phyloP scores from a whole-genome alignment of 768 basidiomycete genomes.

The Suillus lakei region DNA sequence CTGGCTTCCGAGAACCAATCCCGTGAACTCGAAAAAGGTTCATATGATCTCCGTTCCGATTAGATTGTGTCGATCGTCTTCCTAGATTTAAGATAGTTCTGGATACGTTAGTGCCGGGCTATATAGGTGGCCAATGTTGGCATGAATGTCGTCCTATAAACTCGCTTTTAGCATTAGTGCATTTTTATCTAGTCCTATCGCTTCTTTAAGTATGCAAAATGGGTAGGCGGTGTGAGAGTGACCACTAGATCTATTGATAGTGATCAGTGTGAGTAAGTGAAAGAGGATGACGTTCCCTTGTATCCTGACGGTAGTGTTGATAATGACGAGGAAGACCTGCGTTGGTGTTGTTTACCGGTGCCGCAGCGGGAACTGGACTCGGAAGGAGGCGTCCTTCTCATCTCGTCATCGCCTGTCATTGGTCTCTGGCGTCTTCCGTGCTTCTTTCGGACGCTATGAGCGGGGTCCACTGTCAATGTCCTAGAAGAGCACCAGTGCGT shows the following conservation, averaged over 20 bases:
- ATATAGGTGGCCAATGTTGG: not conserved
- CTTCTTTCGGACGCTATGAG: slow-evolving; percentile 4
- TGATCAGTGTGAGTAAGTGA: not conserved
- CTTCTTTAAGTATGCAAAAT: too few relatives aligned
- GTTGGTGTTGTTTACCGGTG: not conserved
- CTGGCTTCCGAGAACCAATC: not conserved
- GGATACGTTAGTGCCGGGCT: not conserved
- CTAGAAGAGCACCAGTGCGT: not conserved
- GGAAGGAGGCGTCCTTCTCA: not conserved
- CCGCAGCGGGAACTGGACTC: not conserved
- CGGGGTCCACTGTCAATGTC: not conserved
- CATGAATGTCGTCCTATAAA: not conserved
- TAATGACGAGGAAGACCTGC: not conserved
- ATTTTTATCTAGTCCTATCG: not conserved
- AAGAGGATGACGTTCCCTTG: not conserved
- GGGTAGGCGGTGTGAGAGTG: not conserved
- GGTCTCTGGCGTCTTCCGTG: not conserved
- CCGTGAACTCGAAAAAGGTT: not conserved
- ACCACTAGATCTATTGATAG: not conserved
- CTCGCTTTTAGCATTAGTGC: not conserved
- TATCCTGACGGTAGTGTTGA: not conserved
- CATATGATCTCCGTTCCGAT: not conserved
- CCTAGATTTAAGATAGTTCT: not conserved
- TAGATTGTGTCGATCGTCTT: not conserved
- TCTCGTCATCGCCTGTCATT: slow-evolving; percentile 2